Percentiles rank a stretch among this genome's conserved stretches.
These are phyloP conservation scores for Piedraia hortae DNA, from an alignment of 2,329 filamentous ascomycete species.

Conservation along the genomic window DNA sequence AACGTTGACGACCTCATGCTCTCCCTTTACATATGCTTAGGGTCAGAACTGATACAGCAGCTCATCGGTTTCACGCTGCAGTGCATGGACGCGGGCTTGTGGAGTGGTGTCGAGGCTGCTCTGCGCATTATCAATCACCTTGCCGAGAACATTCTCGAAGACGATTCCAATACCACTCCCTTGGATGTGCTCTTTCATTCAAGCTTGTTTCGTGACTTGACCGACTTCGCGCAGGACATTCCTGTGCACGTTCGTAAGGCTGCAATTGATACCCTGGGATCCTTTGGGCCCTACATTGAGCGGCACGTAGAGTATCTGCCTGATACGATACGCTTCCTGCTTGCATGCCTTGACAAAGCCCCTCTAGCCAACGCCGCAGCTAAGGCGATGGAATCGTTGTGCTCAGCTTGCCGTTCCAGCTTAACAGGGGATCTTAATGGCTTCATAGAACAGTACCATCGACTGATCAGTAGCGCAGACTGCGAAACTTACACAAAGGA, in stretches of 20 bases:
- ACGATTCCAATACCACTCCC: constrained; percentile 28
- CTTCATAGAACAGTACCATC: constrained; percentile 44
- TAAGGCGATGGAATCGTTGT: constrained; percentile 45
- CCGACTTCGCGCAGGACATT: constrained; percentile 20
- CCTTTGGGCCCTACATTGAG: constrained; percentile 52
- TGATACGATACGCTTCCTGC: constrained; percentile 44
- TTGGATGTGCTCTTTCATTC: constrained; percentile 35
- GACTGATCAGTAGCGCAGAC: constrained; percentile 29
- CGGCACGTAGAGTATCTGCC: constrained; percentile 39
- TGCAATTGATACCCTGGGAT: constrained; percentile 40
- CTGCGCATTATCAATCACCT: constrained; percentile 37
- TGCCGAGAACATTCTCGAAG: constrained; percentile 35
- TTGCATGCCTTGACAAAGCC: constrained; percentile 34
- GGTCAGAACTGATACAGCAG: constrained; percentile 18
- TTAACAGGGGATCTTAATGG: constrained; percentile 38
- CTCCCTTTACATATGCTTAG: constrained; percentile 33
- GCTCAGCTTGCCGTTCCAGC: constrained; percentile 43
- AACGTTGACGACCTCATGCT: constrained; percentile 58
- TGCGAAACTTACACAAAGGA: constrained; percentile 45
- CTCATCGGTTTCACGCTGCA: constrained; percentile 19
- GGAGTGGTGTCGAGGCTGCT: constrained; percentile 24
- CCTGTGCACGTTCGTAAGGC: constrained; percentile 38
- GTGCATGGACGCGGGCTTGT: constrained; percentile 16
- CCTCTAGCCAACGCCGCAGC: constrained; percentile 38
- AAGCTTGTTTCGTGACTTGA: constrained; percentile 26